Base-by-base conservation (phyloP, 2,329 filamentous ascomycete species). In the Pseudogymnoascus sp. region DNA sequence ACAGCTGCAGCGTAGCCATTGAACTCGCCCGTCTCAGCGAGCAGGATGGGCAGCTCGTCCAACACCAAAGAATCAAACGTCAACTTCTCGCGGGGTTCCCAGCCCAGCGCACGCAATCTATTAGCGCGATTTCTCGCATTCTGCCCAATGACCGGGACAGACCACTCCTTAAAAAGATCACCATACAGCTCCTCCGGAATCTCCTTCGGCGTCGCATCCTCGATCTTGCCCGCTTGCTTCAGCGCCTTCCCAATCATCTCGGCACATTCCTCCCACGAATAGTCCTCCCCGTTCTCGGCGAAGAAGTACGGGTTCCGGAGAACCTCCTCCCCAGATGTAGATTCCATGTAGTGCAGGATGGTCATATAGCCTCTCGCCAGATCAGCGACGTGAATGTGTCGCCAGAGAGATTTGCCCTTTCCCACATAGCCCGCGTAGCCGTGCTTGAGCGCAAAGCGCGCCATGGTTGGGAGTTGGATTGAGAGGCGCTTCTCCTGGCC, bases 231-330 rank as follows among this genome's bases (percentile, higher is more conserved):
- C 4, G 68, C 70, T 57, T 67, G 61, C 48, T 74, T 65, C 23
- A 79, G 67, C 5, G 65, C 67, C 35, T 68, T 61, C 1, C 74
- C 76, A 61, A 78, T 74, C 2, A 68, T 64, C 4, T 61, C 64
- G 0, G 75, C 74, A 10, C 73, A 67, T 5, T 75, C 73, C 15
- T 66, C 65, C 76, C 76, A 79, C 19, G 73, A 74, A 10, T 72
- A 70, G 63, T 79, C 76, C 7, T 70, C 56, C 19, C 74, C 74
- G 19, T 73, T 70, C 65, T 80, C 77, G 67, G 72, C 75, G 69
- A 79, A 80, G 66, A 74, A 79, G 65, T 79, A 80, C 0, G 76
- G 76, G 61, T 79, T 77, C 30, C 71, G 61, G 1, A 75, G 64
- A 1, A 74, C 62, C 6, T 73, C 66, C 6, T 65, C 61, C 0